Base-by-base conservation (phyloP, 495 filamentous ascomycete genomes). In the Aspergillus haitiensis region DNA sequence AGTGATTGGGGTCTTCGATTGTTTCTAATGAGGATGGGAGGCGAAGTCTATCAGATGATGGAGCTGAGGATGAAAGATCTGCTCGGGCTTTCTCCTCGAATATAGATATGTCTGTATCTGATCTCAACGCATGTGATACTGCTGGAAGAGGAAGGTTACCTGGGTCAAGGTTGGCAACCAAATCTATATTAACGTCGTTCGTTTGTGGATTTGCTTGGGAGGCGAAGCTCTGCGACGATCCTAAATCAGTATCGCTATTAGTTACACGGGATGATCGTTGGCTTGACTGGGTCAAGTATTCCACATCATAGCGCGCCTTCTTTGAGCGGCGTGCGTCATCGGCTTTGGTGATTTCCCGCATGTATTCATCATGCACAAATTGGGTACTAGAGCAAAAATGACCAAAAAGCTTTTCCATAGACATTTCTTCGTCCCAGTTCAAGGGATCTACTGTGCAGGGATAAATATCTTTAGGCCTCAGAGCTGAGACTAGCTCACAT, bases 361-460 rank as follows among this genome's bases (percentile, higher is more conserved):
- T 89, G 51, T 84, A 69, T 12, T 64, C 18, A 62, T 97, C 92
- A 62, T 95, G 85, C 11, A 72, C 69, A 64, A 95, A 95, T 0
- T 60, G 53, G 7, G 68, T 71, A 0, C 74, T 81, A 5, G 80
- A 81, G 59, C 90, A 96, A 5, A 88, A 64, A 44, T 86, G 74
- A 0, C 91, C 89, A 59, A 96, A 97, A 0, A 96, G 77, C 12
- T 60, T 64, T 52, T 75, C 60, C 50, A 96, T 88, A 5, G 85
- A 86, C 46, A 86, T 71, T 56, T 78, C 75, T 45, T 85, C 73
- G 46, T 75, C 71, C 92, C 91, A 96, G 7, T 68, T 72, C 0
- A 69, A 59, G 15, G 81, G 74, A 54, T 92, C 79, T 6, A 93
- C 86, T 2, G 91, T 93, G 67, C 93, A 97, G 5, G 93, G 92